phyloP scores from a whole-genome alignment of 768 basidiomycete species.

The Glaciozyma martinii region DNA sequence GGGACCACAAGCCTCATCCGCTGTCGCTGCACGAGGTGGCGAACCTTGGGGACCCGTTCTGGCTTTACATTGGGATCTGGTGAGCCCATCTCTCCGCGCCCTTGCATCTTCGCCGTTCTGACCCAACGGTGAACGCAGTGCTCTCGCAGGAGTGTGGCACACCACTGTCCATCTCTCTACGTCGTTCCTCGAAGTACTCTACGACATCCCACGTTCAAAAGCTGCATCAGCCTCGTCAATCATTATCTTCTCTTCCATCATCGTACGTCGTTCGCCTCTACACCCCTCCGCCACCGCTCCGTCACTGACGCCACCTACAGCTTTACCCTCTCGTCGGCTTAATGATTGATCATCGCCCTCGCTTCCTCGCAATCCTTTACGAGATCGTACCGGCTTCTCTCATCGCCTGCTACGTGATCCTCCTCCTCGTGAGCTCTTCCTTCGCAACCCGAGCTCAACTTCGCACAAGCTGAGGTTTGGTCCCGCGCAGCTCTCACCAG shows the following conservation, averaged over 20 bases:
- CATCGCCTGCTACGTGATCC: neutral
- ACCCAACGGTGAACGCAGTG: neutral
- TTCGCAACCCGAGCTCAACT: neutral
- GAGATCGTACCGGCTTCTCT: neutral
- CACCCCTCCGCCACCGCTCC: neutral
- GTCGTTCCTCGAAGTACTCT: slow-evolving; percentile 14
- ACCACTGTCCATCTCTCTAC: slow-evolving; percentile 23
- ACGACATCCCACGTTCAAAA: neutral
- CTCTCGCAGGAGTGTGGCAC: slow-evolving; percentile 29
- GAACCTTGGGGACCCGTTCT: slow-evolving; percentile 12
- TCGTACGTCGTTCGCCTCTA: slow-evolving; percentile 1
- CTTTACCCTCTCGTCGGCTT: slow-evolving; percentile 19
- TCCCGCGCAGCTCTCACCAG: too few species aligned
- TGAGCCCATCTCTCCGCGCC: too few species aligned
- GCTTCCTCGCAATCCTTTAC: slow-evolving; percentile 5
- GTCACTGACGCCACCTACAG: neutral
- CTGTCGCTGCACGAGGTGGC: neutral
- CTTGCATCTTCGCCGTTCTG: too few species aligned
- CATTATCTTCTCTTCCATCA: slow-evolving; percentile 1
- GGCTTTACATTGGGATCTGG: slow-evolving; percentile 20
- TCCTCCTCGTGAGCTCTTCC: neutral
- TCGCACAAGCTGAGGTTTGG: too few species aligned
- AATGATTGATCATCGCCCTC: slow-evolving; percentile 5
- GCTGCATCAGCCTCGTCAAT: slow-evolving; percentile 10
- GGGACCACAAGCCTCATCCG: neutral